A percentile compares a stretch with the other conserved stretches of the same genome.
Conservation (phyloP, 2,329 filamentous ascomycete species). For the Xylaria sp. region DNA sequence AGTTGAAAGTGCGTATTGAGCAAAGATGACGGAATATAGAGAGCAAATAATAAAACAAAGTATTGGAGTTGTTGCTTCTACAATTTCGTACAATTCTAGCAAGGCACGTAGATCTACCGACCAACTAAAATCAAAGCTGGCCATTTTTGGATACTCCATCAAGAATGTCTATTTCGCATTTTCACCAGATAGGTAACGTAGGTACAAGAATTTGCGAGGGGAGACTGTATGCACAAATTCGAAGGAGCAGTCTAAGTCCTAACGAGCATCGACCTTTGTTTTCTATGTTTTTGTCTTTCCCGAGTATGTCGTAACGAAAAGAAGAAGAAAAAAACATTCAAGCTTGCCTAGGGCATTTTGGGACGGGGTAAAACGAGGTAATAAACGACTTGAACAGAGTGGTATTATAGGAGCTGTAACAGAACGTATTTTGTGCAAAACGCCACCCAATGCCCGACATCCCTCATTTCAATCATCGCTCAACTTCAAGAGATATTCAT, state of each 20-base stretch:
- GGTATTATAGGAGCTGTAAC: slow-evolving; percentile 34
- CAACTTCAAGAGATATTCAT: slow-evolving; percentile 24
- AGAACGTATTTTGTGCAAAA: slow-evolving; percentile 29
- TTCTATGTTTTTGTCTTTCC: slow-evolving; percentile 24
- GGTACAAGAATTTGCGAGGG: slow-evolving; percentile 22
- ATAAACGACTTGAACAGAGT: slow-evolving; percentile 26
- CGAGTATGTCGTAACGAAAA: neutral
- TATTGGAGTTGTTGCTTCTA: too few species aligned
- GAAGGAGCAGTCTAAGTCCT: neutral
- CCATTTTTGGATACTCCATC: neutral
- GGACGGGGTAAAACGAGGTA: neutral
- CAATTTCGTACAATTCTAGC: too few species aligned
- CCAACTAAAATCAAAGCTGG: too few species aligned
- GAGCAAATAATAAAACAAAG: too few species aligned
- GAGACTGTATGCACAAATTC: slow-evolving; percentile 15
- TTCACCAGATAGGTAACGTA: neutral
- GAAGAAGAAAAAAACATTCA: neutral
- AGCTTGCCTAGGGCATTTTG: neutral
- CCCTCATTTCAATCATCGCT: slow-evolving; percentile 29
- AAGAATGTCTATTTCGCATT: neutral
- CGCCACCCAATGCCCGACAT: slow-evolving; percentile 33
- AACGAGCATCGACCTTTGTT: neutral
- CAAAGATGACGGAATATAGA: too few species aligned
- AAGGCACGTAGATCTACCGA: too few species aligned
- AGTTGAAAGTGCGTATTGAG: too few species aligned